Conservation (phyloP, 2,329 filamentous ascomycete species). For the Apiospora koreana region DNA sequence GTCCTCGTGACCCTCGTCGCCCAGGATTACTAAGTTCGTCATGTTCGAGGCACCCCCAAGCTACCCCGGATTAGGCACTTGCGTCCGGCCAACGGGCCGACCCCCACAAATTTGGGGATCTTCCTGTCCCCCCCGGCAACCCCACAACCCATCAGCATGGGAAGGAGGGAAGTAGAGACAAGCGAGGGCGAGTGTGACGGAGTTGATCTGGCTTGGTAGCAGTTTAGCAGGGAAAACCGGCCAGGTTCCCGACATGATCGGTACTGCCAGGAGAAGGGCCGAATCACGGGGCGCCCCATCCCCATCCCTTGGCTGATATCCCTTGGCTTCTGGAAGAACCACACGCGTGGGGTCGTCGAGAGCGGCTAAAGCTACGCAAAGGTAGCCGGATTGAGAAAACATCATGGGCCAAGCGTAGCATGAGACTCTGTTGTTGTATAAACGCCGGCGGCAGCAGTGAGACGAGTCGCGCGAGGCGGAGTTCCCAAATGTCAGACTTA, state of each 20-base stretch:
- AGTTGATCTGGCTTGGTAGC: not conserved
- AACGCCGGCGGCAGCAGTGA: too few relatives aligned
- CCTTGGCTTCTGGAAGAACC: not conserved
- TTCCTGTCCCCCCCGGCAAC: not conserved
- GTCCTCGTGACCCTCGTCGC: not conserved
- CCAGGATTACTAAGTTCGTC: not conserved
- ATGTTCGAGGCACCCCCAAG: not conserved
- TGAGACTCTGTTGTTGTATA: not conserved
- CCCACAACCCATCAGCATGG: not conserved
- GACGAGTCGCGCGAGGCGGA: not conserved
- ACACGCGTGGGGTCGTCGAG: not conserved
- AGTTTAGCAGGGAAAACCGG: not conserved
- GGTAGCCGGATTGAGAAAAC: not conserved
- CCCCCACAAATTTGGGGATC: not conserved
- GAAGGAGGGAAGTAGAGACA: too few relatives aligned
- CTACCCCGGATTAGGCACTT: not conserved
- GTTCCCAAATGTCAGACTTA: not conserved
- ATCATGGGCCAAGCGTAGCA: not conserved
- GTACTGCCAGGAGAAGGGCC: not conserved
- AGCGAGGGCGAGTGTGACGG: not conserved
- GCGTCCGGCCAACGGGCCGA: not conserved
- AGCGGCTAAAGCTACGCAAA: not conserved
- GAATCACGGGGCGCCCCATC: not conserved
- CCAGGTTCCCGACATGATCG: slow-evolving; percentile 4
- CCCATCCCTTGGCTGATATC: not conserved